Conservation (phyloP, 1,284 basidiomycete genomes). For the Porogramme epimiltina region DNA sequence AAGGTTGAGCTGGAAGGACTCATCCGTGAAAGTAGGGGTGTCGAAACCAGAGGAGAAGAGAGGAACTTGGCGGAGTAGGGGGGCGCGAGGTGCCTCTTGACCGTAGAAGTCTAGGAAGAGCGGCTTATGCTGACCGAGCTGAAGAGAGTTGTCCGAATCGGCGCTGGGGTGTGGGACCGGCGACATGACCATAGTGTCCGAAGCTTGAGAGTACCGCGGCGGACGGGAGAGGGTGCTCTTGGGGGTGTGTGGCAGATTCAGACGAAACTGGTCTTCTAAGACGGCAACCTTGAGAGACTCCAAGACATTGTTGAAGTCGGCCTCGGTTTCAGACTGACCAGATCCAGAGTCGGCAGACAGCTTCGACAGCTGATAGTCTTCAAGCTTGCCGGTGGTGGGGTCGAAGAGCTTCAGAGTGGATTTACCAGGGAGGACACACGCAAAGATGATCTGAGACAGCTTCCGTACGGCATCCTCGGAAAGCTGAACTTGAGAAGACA, state of each 20-base stretch:
- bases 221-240: not conserved
- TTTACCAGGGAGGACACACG: slow-evolving; percentile 7
- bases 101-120: too few relatives aligned
- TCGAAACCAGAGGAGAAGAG: too few relatives aligned
- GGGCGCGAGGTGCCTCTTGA: too few relatives aligned
- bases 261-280: not conserved
- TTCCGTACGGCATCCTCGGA: slow-evolving; percentile 4
- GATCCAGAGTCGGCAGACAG: not conserved
- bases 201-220: not conserved
- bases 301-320: not conserved
- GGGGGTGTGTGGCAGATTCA: not conserved
- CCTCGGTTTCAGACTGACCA: too few relatives aligned
- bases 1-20: not conserved
- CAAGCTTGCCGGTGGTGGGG: slow-evolving; percentile 11
- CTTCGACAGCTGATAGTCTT: slow-evolving; percentile 15
- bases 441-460: slow-evolving; percentile 14
- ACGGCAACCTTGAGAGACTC: not conserved
- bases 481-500: not conserved
- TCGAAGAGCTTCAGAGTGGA: slow-evolving; percentile 15
- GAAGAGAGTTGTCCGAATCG: not conserved
- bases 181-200: not conserved
- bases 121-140: too few relatives aligned
- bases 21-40: not conserved
- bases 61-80: too few relatives aligned
- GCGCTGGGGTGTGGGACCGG: not conserved